Base-by-base conservation (phyloP, 768 basidiomycete genomes). In the Lentinula edodes region DNA sequence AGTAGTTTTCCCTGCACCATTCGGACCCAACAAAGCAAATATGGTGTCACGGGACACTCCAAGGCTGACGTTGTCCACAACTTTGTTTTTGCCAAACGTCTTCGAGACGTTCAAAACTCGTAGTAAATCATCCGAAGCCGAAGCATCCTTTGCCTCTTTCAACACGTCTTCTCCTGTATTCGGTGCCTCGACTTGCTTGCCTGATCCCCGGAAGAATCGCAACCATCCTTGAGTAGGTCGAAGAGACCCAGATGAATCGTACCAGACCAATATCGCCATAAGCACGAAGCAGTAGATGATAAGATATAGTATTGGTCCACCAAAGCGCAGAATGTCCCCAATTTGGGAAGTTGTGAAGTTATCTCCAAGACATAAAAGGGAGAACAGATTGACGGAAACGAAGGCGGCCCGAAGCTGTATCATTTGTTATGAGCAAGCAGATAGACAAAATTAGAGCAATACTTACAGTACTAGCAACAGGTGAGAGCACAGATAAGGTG, bases 1-100 rank as follows among this genome's bases (percentile, higher is more conserved):
- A 0, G 91, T 91, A 10, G 89, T 91, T 72, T 92, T 92, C 0
- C 91, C 90, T 8, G 90, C 91, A 6, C 91, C 91, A 65, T 92
- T 93, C 1, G 91, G 91, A 1, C 91, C 91, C 15, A 93, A 76
- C 63, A 92, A 71, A 4, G 87, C 89, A 65, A 91, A 89, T 16
- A 89, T 76, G 52, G 85, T 87, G 51, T 89, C 80, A 43, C 72
- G 73, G 0, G 82, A 72, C 32, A 91, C 85, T 0, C 85, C 85
- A 65, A 91, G 83, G 63, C 82, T 87, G 42, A 92, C 87, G 65
- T 89, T 80, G 66, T 92, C 86, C 0, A 93, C 89, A 0, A 88
- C 90, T 32, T 74, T 79, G 45, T 81, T 80, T 13, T 72, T 70
- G 9, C 74, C 74, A 62, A 83, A 93, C 1, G 81, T 70, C 71